These are phyloP conservation scores for Calonectria pseudoturangicola DNA, from an alignment of 2,329 filamentous ascomycete species.

Conservation along the genomic window DNA sequence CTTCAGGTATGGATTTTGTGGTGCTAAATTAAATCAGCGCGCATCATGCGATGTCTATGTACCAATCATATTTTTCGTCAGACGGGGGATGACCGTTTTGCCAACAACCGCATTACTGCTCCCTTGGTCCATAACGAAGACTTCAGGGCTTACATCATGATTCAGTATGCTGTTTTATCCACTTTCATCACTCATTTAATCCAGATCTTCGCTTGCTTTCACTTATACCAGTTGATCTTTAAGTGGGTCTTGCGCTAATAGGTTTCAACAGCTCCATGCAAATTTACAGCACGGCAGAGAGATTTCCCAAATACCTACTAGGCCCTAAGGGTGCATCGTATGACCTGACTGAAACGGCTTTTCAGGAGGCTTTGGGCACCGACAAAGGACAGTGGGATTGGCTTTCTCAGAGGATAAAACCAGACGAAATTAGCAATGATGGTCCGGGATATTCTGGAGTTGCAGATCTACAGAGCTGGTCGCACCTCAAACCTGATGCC, in stretches of 20 bases:
- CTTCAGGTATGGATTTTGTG: neutral
- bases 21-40: neutral
- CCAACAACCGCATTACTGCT: constrained; percentile 10
- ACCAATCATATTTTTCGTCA: constrained; percentile 12
- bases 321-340: constrained; percentile 1
- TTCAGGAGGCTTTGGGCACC: neutral
- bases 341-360: neutral
- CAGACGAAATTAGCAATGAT: constrained; percentile 10
- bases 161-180: neutral
- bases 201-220: neutral
- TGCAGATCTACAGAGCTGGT: neutral
- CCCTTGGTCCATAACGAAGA: constrained; percentile 5
- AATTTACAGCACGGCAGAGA: neutral
- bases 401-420: neutral
- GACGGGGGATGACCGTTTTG: neutral
- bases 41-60: constrained; percentile 7
- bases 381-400: neutral
- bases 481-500: constrained; percentile 1
- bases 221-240: neutral
- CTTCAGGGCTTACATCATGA: neutral
- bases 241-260: neutral
- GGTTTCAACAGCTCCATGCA: neutral
- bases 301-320: neutral
- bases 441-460: neutral
- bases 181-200: too few relatives aligned